A percentile compares a stretch with the other conserved stretches of the same genome.
Evolutionary conservation across 768 basidiomycete genomes (phyloP).

Genomic region (Rhizopogon vinicolor): DNA sequence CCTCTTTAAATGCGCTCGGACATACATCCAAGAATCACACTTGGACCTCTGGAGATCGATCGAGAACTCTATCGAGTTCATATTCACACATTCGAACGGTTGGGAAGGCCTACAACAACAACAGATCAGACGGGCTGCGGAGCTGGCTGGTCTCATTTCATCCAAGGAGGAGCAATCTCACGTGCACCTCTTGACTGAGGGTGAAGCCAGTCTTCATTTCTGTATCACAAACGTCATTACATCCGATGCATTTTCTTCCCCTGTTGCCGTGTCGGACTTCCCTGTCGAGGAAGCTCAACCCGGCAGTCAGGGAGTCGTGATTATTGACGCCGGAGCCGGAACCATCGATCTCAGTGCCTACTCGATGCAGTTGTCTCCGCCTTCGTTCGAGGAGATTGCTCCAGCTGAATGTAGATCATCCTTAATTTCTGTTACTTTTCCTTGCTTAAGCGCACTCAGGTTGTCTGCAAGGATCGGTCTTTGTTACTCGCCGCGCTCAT

Average conservation of each 20-base stretch:
- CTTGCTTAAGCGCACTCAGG: constrained; percentile 17
- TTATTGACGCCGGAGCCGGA: constrained; percentile 45
- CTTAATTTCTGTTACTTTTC: background rate
- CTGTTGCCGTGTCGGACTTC: constrained; percentile 1
- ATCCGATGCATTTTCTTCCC: constrained; percentile 18
- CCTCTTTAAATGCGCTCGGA: constrained; percentile 18
- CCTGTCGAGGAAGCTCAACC: background rate
- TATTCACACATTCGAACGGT: constrained; percentile 28
- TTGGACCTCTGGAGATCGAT: constrained; percentile 26
- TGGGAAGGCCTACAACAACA: constrained; percentile 29
- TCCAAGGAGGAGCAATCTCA: constrained; percentile 6
- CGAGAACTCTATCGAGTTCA: constrained; percentile 14
- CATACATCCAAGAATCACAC: constrained; percentile 20
- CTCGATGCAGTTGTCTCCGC: constrained; percentile 17
- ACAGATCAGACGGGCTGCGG: constrained; percentile 21
- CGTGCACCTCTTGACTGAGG: constrained; percentile 22
- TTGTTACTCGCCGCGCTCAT: constrained; percentile 27
- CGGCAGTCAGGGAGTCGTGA: constrained; percentile 32
- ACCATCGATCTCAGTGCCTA: constrained; percentile 36
- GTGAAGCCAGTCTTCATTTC: constrained; percentile 23
- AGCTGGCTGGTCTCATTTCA: constrained; percentile 18
- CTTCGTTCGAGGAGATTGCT: constrained; percentile 29
- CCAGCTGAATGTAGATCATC: constrained; percentile 6
- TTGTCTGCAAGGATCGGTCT: constrained; percentile 32
- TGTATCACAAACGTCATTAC: constrained; percentile 42